Base-by-base conservation (phyloP, 2,329 filamentous ascomycete genomes). In the Colletotrichum cordylinicola region DNA sequence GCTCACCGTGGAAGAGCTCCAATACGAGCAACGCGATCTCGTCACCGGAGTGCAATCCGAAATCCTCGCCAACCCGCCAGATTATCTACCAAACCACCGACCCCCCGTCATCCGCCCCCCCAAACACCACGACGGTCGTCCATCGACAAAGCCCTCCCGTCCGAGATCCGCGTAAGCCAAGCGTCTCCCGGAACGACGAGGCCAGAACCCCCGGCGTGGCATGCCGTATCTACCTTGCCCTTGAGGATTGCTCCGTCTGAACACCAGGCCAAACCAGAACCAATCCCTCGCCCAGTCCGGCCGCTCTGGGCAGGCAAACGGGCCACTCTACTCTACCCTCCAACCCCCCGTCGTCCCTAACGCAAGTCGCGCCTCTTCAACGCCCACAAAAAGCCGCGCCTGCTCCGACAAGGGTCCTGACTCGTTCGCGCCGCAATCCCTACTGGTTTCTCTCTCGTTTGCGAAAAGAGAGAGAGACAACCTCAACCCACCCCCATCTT, bases 361-460 rank as follows among this genome's bases (percentile, higher is more conserved):
- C 12, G 61, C 13, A 29, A 33, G n/a, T 18, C 29, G 37, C 21
- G 37, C 13, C 15, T 35, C 24, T 70, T 52, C 43, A 52, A 52
- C 43, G 43, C 67, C 67, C 67, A 72, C 43, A 43, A 69, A 73
- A 73, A 68, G 70, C 39, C 70, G 37, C 70, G 70, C 62, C 69
- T 58, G 56, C 61, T 15, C 24, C 39, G 48, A 43, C 73, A 75
- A 69, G 73, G 73, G 70, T 75, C 29, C 27, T 75, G 73, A 73
- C 73, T 75, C 73, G 72, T 24, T 27, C 39, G 29, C 29, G 21
- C 31, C 52, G 43, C 18, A 33, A 58, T 35, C 56, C 64, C 27
- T 68, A 64, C 56, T 35, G 31, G 31, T n/a, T 24, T 24, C 52
- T 67, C 27, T 58, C 21, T 33, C 29, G n/a, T 58, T 21, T 21